phyloP scores from a whole-genome alignment of 2,329 filamentous ascomycete species.

The Taxawa tesnikishii region DNA sequence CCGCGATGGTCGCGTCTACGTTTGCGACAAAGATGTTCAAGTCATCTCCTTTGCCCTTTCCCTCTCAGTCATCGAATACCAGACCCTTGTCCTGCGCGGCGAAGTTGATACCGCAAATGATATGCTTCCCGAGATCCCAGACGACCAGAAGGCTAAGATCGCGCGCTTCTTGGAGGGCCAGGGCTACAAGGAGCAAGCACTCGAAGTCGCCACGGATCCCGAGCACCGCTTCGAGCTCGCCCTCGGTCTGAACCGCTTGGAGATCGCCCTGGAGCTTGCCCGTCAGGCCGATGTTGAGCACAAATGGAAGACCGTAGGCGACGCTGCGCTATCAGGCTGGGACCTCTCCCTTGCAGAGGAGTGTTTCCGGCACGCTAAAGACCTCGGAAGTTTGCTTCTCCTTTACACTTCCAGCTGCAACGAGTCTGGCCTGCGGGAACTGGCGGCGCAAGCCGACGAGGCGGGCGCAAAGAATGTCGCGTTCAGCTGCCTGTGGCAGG shows the following conservation, averaged over 20 bases:
- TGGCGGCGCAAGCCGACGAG: conserved; percentile 64
- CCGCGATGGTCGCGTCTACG: conserved; percentile 86
- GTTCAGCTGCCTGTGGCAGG: conserved; percentile 80
- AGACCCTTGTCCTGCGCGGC: conserved; percentile 84
- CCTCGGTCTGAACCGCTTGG: conserved; percentile 67
- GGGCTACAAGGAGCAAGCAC: conserved; percentile 87
- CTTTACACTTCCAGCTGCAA: conserved; percentile 80
- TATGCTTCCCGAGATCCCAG: conserved; percentile 68
- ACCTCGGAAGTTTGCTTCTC: conserved; percentile 77
- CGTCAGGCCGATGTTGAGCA: conserved; percentile 77
- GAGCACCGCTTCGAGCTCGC: conserved; percentile 96
- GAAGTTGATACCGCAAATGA: conserved; percentile 88
- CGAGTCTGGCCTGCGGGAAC: conserved; percentile 55
- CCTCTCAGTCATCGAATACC: conserved; percentile 87
- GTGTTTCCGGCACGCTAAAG: conserved; percentile 84
- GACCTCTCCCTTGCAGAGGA: conserved; percentile 79
- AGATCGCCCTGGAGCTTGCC: conserved; percentile 76
- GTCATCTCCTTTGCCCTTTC: conserved; percentile 86
- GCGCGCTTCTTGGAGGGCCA: conserved; percentile 95
- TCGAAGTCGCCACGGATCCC: conserved; percentile 85
- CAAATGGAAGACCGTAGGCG: conserved; percentile 96
- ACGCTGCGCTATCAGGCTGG: conserved; percentile 78
- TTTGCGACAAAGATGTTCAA: conserved; percentile 89
- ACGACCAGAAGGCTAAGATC: conserved; percentile 96
- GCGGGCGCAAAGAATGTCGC: conserved; percentile 82